phyloP scores from a whole-genome alignment of 345 rosid genomes.

The Murraya koenigii region DNA sequence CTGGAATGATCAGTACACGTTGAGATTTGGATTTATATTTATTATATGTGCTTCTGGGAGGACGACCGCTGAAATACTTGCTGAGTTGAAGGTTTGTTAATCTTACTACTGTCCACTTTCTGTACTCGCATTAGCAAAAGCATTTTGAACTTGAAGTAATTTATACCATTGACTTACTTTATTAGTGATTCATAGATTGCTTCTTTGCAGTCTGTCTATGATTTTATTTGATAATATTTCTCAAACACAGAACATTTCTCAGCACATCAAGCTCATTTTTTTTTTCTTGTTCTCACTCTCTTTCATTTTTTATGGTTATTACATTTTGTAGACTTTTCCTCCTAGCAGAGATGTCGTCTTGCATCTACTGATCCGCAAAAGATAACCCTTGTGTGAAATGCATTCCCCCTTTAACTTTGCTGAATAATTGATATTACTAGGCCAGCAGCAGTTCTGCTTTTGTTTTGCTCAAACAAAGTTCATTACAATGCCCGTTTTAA shows the following conservation, averaged over 20 bases:
- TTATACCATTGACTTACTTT: no score
- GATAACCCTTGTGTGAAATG: neutral
- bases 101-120: neutral
- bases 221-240: neutral
- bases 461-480: neutral
- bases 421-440: neutral
- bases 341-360: neutral
- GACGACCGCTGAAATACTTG: conserved; percentile 66
- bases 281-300: no score
- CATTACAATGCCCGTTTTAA: neutral
- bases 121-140: neutral
- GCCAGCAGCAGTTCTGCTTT: neutral
- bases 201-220: neutral
- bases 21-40: conserved; percentile 77
- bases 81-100: conserved; percentile 63
- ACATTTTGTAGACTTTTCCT: neutral
- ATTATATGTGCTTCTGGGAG: conserved; percentile 80
- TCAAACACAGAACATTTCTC: neutral
- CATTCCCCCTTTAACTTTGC: neutral
- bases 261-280: neutral
- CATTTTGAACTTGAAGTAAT: no score
- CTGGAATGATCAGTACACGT: conserved; percentile 66
- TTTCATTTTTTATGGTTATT: neutral
- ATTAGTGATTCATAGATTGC: neutral
- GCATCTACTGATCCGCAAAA: neutral